Evolutionary conservation across 2,329 filamentous ascomycete species (phyloP).

Genomic region (Pseudogymnoascus sp.): DNA sequence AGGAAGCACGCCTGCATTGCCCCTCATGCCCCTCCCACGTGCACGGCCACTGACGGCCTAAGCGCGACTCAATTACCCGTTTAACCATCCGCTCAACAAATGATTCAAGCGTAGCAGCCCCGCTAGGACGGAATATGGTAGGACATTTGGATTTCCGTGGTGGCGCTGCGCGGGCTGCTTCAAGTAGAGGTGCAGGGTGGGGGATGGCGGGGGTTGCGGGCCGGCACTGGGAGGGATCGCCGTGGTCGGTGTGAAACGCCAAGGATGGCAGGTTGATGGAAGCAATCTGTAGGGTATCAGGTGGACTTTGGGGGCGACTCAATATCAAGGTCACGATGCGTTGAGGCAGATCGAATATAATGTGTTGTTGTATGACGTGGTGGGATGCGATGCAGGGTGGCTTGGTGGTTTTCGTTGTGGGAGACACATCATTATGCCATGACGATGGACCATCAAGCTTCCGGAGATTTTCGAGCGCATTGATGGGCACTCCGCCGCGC

Average conservation of each 20-base stretch:
- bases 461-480: not conserved
- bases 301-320: not conserved
- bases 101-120: not conserved
- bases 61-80: not conserved
- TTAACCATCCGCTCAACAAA: constrained; percentile 1
- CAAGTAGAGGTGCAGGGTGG: constrained; percentile 3
- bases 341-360: not conserved
- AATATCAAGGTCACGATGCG: not conserved
- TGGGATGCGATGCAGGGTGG: not conserved
- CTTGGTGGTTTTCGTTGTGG: not conserved
- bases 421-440: not conserved
- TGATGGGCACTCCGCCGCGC: not conserved
- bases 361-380: constrained; percentile 1
- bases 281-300: constrained; percentile 6
- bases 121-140: not conserved
- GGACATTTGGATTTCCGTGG: not conserved
- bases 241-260: constrained; percentile 1
- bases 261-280: constrained; percentile 1
- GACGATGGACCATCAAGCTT: not conserved
- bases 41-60: not conserved
- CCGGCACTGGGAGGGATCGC: constrained; percentile 3
- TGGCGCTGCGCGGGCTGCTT: not conserved
- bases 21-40: constrained; percentile 2
- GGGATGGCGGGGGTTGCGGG: not conserved
- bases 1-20: not conserved